Base-by-base conservation (phyloP, 106 monocot genomes). In the Platanthera guangdongensis region DNA sequence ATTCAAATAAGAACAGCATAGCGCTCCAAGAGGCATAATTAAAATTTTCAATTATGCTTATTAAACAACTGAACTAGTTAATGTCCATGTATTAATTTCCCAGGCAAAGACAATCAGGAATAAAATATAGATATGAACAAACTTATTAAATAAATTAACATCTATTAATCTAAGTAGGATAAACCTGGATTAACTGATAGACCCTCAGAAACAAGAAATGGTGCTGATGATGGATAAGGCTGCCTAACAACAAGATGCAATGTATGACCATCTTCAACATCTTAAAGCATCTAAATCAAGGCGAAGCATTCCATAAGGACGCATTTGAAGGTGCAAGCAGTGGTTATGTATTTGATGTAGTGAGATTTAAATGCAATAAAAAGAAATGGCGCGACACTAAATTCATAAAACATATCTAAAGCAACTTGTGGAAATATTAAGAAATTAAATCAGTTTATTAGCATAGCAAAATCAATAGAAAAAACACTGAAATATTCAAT, bases 231-330 rank as follows among this genome's bases (percentile, higher is more conserved):
- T 14, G 78, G 63, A n/a, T 80, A n/a, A 64, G 96, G 96, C 68
- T 89, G 90, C 74, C 89, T 89, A 55, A 86, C 89, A 84, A 97
- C 96, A 30, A 97, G 83, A 89, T 97, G 96, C 84, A 93, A 79
- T 67, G 93, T 97, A 65, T 97, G 96, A 47, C 96, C 96, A 86
- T 97, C 93, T 91, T 97, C 96, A 52, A 97, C 96, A 83, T 93
- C 96, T 95, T 78, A 50, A 72, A 77, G 45, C 51, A 73, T 53
- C 69, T 57, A 69, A 9, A 39, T 90, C 79, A 88, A 95, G 84
- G 83, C 79, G 32, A 51, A 50, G 49, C 72, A 72, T 72, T 48
- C 72, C 70, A 46, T 48, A 46, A 3, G 39, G 39, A 39, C 39
- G 3, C 39, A 39, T 39, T 39, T 39, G 39, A 3, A 39, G 39